Conservation (phyloP, 306 rosid species). For the Gynostemma pentaphyllum region DNA sequence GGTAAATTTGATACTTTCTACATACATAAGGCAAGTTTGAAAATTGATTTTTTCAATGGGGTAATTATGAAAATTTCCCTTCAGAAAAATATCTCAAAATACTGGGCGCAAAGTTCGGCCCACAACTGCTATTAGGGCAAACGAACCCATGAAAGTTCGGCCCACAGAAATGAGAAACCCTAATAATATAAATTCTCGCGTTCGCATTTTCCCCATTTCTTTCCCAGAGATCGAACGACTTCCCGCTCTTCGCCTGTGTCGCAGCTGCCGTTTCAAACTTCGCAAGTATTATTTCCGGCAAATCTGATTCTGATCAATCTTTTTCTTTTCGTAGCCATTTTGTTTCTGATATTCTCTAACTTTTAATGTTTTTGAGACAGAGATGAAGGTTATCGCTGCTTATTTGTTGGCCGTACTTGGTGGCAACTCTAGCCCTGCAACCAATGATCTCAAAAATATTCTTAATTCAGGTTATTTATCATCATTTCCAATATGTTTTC, state of each 20-base stretch:
- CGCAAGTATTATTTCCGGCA: neutral
- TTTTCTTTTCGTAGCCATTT: no score
- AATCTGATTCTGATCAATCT: neutral
- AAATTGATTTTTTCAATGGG: no score
- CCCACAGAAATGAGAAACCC: neutral
- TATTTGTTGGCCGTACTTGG: conserved; percentile 53
- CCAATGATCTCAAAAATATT: conserved; percentile 26
- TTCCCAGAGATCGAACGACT: neutral
- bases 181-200: neutral
- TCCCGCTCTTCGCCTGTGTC: neutral
- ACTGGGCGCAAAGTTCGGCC: no score
- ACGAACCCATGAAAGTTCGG: neutral
- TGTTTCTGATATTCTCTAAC: neutral
- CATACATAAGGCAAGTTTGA: no score
- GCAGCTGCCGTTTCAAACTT: neutral
- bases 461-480: conserved; percentile 21
- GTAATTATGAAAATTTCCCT: no score
- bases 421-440: conserved; percentile 38
- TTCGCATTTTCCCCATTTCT: neutral
- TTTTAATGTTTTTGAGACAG: conserved; percentile 5
- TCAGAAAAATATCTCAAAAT: no score
- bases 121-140: no score
- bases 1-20: no score
- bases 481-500: no score
- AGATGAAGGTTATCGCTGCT: conserved; percentile 60